Conservation (phyloP, 1,284 basidiomycete genomes). For the Puccinia brachypodii region DNA sequence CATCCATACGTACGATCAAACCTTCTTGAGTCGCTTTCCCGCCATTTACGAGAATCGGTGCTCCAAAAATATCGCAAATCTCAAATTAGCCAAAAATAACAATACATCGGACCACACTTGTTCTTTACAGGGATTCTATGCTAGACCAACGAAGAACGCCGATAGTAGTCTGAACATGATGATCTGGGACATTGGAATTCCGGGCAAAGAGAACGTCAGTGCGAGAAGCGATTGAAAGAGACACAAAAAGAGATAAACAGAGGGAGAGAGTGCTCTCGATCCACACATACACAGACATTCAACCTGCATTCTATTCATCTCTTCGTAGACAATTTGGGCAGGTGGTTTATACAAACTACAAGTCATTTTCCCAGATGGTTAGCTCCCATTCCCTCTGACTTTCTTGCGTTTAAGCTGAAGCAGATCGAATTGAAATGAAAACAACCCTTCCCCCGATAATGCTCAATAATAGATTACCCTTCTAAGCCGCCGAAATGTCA, state of each 20-base stretch:
- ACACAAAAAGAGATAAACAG: too few relatives aligned
- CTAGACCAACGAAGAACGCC: slow-evolving; percentile 79
- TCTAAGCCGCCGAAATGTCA: slow-evolving; percentile 92
- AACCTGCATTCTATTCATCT: not conserved
- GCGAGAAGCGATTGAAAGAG: too few relatives aligned
- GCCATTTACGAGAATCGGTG: not conserved
- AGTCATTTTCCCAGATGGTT: slow-evolving; percentile 83
- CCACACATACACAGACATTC: not conserved
- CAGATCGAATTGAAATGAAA: not conserved
- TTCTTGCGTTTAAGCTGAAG: not conserved
- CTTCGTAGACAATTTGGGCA: slow-evolving; percentile 88
- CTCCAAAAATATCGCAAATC: not conserved
- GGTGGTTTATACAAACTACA: slow-evolving; percentile 87
- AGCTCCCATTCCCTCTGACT: not conserved
- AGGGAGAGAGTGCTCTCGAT: not conserved
- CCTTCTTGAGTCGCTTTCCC: not conserved
- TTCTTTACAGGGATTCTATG: slow-evolving; percentile 80
- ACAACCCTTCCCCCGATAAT: not conserved
- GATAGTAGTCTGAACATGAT: slow-evolving; percentile 95
- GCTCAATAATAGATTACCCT: slow-evolving; percentile 69
- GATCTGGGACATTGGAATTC: slow-evolving; percentile 87
- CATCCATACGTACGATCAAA: slow-evolving; percentile 84
- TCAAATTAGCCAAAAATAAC: not conserved
- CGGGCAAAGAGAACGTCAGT: slow-evolving; percentile 58
- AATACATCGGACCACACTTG: not conserved